Base-by-base conservation (phyloP, 768 basidiomycete genomes). In the Nidula microcarpa region DNA sequence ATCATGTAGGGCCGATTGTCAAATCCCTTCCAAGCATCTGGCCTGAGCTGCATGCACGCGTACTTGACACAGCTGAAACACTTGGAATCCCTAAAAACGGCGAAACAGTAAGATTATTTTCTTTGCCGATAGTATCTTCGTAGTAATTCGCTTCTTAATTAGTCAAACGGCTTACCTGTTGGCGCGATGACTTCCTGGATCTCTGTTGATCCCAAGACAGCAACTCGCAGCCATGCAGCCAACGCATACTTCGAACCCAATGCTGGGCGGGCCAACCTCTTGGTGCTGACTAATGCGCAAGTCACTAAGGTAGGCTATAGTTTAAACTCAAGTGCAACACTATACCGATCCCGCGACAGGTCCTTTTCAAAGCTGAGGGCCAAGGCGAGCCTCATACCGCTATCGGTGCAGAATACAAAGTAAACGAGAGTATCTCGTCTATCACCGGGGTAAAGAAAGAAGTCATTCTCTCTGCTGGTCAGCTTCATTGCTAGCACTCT, bases 201-300 rank as follows among this genome's bases (percentile, higher is more conserved):
- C 13, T 50, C 54, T 4, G 49, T 68, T 9, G 65, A 69, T 47
- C 57, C 63, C 2, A 47, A 44, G 5, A 62, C 58, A 1, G 52
- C 55, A 5, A 64, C 58, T 23, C 62, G 69, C 0, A 62, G 62
- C 9, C 68, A 68, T 47, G 58, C 69, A 17, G 63, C 63, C 8
- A 55, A 59, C 2, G 66, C 55, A 1, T 67, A 67, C 46, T 59
- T 63, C 45, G 51, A 54, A 17, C 66, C 68, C 6, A 63, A 65
- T 49, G 23, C 59, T 6, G 45, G 45, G 11, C 55, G 66, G 9
- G n/a, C 43, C 13, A 71, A 69, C 49, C 53, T 69, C 5, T 41
- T 53, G 10, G 53, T 67, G 33, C 50, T 68, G 14, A 57, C 62
- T 16, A 58, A 51, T 7, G 63, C 65, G 23, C 52, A 46, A 4